Evolutionary conservation across 2,329 filamentous ascomycete genomes (phyloP).

Genomic region (Periglandula ipomoeae): DNA sequence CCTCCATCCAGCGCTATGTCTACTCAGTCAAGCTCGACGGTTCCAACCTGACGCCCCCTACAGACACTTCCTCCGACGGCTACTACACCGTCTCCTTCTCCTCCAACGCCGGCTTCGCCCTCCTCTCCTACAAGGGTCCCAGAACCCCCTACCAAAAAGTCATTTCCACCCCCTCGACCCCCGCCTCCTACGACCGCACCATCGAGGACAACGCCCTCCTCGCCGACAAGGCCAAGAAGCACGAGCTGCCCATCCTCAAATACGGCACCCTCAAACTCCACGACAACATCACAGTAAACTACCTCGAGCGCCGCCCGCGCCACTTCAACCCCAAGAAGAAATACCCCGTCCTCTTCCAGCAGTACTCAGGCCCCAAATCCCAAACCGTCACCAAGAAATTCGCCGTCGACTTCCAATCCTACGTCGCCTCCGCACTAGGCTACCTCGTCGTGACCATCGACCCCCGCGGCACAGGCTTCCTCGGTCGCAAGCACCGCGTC

Average conservation of each 20-base stretch:
- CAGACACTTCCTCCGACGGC: conserved; percentile 61
- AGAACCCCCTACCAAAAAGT: conserved; percentile 86
- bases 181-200: conserved; percentile 53
- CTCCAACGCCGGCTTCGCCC: conserved; percentile 65
- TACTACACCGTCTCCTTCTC: conserved; percentile 85
- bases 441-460: conserved; percentile 96
- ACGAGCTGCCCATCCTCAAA: conserved; percentile 73
- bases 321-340: conserved; percentile 77
- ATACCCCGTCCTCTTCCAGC: conserved; percentile 90
- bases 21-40: conserved; percentile 86
- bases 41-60: conserved; percentile 61
- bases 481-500: conserved; percentile 75
- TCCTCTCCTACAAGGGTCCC: conserved; percentile 80
- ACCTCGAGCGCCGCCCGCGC: conserved; percentile 77
- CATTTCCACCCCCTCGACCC: conserved; percentile 67
- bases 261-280: conserved; percentile 75
- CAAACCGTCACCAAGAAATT: conserved; percentile 79
- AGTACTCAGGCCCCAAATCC: conserved; percentile 92
- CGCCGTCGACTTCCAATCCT: conserved; percentile 80
- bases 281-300: conserved; percentile 64
- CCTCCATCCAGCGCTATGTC: conserved; percentile 80
- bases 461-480: conserved; percentile 83
- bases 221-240: conserved; percentile 57
- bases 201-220: conserved; percentile 73
- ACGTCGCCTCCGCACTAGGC: conserved; percentile 73